Evolutionary conservation across 2,329 filamentous ascomycete species (phyloP), one percentile per base, ranked within the genome.

Genomic region (Colletotrichum sp.): DNA sequence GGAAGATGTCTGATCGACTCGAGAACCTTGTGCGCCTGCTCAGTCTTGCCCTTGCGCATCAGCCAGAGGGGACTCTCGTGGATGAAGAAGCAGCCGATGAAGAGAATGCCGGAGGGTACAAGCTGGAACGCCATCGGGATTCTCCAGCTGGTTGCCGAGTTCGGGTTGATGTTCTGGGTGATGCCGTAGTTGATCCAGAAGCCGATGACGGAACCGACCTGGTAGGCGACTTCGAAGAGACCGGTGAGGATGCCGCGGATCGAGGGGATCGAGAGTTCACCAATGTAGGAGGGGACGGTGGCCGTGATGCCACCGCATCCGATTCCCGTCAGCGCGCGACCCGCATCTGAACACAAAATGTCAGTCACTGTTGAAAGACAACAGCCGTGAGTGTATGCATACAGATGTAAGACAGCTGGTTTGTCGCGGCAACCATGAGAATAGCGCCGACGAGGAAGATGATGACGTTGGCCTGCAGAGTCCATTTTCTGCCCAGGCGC

Each of bases 221-320:
- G 90, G 76, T 91, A 90, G 1, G 89, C 87, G 8, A 91, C 84
- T 76, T 87, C 86, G 78, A 87, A 90, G 52, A 90, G 81, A n/a
- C 90, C 90, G 8, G 90, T 90, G 5, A 92, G 87, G 49, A 91
- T 85, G 78, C 91, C 91, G 79, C 92, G 88, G 69, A 89, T 91
- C 3, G 88, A 89, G 1, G 91, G 88, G 78, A 91, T 87, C 1
- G 92, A 91, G 72, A 90, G 89, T 81, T 93, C 92, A 18, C 91
- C 90, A 72, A 93, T 91, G 81, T 93, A 93, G 39, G 91, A 88
- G 5, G 92, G 92, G 3, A 93, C 90, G 9, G 89, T 90, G 80
- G 90, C 91, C 12, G 88, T 89, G 80, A 91, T 86, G 63, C 90
- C 81, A n/a, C 90, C 91, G 65, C 91, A 88, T 21, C 89, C 90